These are phyloP conservation scores for Neospermospora avenae DNA, from an alignment of 2,329 filamentous ascomycete genomes.

Conservation along the genomic window DNA sequence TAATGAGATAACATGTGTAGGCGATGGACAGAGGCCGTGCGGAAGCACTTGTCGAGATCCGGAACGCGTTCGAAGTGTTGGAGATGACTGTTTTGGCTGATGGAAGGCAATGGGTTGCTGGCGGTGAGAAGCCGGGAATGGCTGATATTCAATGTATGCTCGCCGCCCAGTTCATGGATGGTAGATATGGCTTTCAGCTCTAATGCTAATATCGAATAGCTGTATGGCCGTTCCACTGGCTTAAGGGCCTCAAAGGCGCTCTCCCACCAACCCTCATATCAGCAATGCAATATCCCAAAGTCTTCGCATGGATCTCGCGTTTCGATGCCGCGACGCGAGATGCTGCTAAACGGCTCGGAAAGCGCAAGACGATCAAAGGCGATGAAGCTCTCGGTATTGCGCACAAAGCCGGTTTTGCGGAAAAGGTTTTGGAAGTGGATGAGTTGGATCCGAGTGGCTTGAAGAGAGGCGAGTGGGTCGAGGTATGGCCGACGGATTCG, in stretches of 20 bases:
- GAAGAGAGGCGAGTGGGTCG: slow-evolving; percentile 50
- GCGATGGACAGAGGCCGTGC: not conserved
- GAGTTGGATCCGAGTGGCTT: slow-evolving; percentile 51
- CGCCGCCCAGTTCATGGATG: not conserved
- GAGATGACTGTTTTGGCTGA: slow-evolving; percentile 63
- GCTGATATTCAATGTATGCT: slow-evolving; percentile 62
- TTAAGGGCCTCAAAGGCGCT: slow-evolving; percentile 51
- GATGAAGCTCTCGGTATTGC: slow-evolving; percentile 51
- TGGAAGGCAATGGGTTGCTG: slow-evolving; percentile 62
- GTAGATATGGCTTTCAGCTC: not conserved
- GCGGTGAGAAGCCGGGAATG: slow-evolving; percentile 49
- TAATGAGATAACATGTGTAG: not conserved
- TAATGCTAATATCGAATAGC: slow-evolving; percentile 34
- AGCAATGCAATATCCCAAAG: slow-evolving; percentile 50
- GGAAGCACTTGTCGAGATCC: slow-evolving; percentile 55
- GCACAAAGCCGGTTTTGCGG: slow-evolving; percentile 43
- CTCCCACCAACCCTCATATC: slow-evolving; percentile 53
- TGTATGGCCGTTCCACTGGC: slow-evolving; percentile 67
- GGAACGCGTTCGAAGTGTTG: slow-evolving; percentile 52
- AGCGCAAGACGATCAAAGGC: slow-evolving; percentile 47
- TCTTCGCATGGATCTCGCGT: slow-evolving; percentile 62
- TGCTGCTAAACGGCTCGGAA: slow-evolving; percentile 39
- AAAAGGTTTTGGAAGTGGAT: slow-evolving; percentile 45
- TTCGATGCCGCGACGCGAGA: slow-evolving; percentile 49
- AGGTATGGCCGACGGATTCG: slow-evolving; percentile 59